Evolutionary conservation across 176 grass and related monocot species (phyloP), one percentile per base, ranked within the genome.

Genomic region (Secale cereale): DNA sequence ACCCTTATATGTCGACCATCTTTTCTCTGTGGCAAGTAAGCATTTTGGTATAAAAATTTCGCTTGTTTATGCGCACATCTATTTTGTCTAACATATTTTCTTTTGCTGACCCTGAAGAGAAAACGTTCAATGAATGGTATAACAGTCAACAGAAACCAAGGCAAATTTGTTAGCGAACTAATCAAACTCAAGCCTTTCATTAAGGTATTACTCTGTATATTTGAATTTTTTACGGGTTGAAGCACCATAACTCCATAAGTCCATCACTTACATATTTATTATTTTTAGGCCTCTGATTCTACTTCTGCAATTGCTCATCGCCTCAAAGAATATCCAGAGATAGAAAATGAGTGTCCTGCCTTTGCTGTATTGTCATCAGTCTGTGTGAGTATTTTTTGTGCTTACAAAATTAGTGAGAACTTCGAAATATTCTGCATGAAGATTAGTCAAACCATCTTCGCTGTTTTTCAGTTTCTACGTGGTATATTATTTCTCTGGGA

Each of bases 1-100:
- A 86, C 78, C 84, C 77, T 43, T 71, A 20, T 79, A 46, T 79
- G 65, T 5, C 0, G 16, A 86, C 75, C 7, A 79, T 86, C 11
- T 46, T 14, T 43, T 10, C 12, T 13, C 3, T 79, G 50, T 59
- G 77, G 59, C 36, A 33, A 15, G 81, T 83, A 29, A 83, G 56
- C 36, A 72, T 41, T 59, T 45, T 43, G 14, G 43, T 6, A 41
- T 27, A 14, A 0, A 1, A 14, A 45, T 54, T 19, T 19, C 15
- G 5, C 20, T 31, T 3, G 17, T 36, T 17, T 25, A 43, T 72
- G 69, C 17, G 7, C 40, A 40, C 22, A 43, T 72, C 17, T 12
- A 39, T 45, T 29, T 12, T 72, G 29, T 45, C 17, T 60, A 72
- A 72, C 3, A 14, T 36, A 26, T 8, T 70, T 70, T 40, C 39